Evolutionary conservation across 1,284 basidiomycete genomes (phyloP), one percentile per base, ranked within the genome.

Genomic region (Trichosporon coremiiforme): DNA sequence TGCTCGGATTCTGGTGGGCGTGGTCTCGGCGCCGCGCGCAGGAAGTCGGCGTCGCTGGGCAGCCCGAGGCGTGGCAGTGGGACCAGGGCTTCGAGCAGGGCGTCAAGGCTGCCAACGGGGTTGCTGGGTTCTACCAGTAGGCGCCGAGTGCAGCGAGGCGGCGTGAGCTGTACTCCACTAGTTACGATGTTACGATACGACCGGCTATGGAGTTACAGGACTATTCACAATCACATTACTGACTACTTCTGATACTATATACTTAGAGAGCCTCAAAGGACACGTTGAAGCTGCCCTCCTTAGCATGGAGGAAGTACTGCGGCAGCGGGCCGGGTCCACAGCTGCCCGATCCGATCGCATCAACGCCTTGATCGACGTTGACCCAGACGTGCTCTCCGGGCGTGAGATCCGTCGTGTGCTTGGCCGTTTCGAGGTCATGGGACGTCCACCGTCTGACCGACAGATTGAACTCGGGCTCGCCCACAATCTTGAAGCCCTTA

Each of bases 71-170:
- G 31, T 90, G 90, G 90, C 89, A 90, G 79, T 90, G 85, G 77
- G 88, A 89, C 87, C 87, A 89, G 75, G 88, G 87, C 2, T 87
- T 88, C 74, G 82, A 80, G 50, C 87, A 89, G 77, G 89, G 86
- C 33, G 72, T 86, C 9, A 67, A 75, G 65, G 75, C 76, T 29
- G 69, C 68, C 60, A 70, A 73, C n/a, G 38, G 31, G 15, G 57
- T 31, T 2, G 57, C 57, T 4, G 57, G 57, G 15, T 62, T 62
- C 57, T 62, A 62, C 57, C 20, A 53, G 50, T 50, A 17, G 17
- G 6, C 47, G 3, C 25, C 25, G 25, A 25, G n/a, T 25, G 47
- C 20, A n/a, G n/a, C n/a, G n/a, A n/a, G n/a, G n/a, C n/a, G n/a
- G n/a, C n/a, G n/a, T 10, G 47, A 50, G 47, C 47, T 5, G n/a